Conservation (phyloP, 2,329 filamentous ascomycete species). For the Cryphonectria naterciae region DNA sequence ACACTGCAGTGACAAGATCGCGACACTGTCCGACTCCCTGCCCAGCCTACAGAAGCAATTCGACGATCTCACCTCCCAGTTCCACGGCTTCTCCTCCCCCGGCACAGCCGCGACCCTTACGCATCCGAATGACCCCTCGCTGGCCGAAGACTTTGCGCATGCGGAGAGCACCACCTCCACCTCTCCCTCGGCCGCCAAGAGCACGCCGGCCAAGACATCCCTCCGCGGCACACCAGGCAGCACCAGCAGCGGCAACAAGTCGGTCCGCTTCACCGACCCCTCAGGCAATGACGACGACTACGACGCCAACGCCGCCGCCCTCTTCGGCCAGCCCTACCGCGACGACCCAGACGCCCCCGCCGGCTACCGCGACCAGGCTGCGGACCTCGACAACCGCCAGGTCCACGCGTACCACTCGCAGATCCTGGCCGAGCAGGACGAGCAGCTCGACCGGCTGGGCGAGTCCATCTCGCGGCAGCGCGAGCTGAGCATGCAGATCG, state of each 20-base stretch:
- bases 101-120: conserved; percentile 56
- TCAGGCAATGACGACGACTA: conserved; percentile 48
- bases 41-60: conserved; percentile 73
- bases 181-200: conserved; percentile 42
- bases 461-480: conserved; percentile 85
- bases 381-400: conserved; percentile 75
- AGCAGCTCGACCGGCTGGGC: conserved; percentile 87
- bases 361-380: conserved; percentile 64
- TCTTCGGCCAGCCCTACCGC: conserved; percentile 64
- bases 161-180: conserved; percentile 50
- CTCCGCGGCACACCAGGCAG: conserved; percentile 55
- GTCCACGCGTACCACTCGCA: conserved; percentile 83
- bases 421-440: conserved; percentile 87
- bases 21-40: conserved; percentile 65
- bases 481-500: conserved; percentile 93
- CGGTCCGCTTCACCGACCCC: conserved; percentile 51
- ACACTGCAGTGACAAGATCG: conserved; percentile 45
- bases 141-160: conserved; percentile 67
- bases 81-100: conserved; percentile 66
- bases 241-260: conserved; percentile 50
- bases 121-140: conserved; percentile 66
- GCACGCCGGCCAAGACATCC: conserved; percentile 30
- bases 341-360: conserved; percentile 65
- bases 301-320: conserved; percentile 60
- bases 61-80: conserved; percentile 77